Conservation (phyloP, 352 stramenopile genomes). For the Phytophthora niederhauseri region DNA sequence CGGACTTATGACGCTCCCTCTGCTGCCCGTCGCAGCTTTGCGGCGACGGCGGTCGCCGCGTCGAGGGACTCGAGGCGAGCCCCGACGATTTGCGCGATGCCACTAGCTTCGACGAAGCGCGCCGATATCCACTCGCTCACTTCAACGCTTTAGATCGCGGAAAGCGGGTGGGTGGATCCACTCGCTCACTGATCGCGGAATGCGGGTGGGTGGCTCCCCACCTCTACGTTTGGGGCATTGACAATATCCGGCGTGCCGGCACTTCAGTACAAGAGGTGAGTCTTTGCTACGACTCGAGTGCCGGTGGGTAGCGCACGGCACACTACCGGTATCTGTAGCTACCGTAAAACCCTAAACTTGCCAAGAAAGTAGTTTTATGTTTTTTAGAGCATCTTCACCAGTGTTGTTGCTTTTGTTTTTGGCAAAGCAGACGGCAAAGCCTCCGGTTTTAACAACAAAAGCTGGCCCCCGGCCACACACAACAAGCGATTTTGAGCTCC, state of each 20-base stretch:
- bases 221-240: neutral
- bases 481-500: too few relatives aligned
- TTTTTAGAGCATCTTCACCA: too few relatives aligned
- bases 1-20: slow-evolving; percentile 2
- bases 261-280: too few relatives aligned
- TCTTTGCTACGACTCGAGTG: too few relatives aligned
- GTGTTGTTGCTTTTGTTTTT: too few relatives aligned
- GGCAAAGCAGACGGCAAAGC: too few relatives aligned
- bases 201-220: slow-evolving; percentile 5
- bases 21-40: slow-evolving; percentile 19
- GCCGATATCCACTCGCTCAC: slow-evolving; percentile 23
- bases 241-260: slow-evolving; percentile 36
- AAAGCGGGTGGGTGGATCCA: slow-evolving; percentile 18
- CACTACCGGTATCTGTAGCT: too few relatives aligned
- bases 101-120: neutral
- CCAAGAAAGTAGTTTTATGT: too few relatives aligned
- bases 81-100: slow-evolving; percentile 14
- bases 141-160: slow-evolving; percentile 29
- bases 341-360: too few relatives aligned
- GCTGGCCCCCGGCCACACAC: too few relatives aligned
- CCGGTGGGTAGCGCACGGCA: too few relatives aligned
- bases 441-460: too few relatives aligned
- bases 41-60: slow-evolving; percentile 5
- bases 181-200: slow-evolving; percentile 29
- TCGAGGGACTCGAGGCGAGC: slow-evolving; percentile 4